A percentile compares a stretch with the other conserved stretches of the same genome.
phyloP scores from a whole-genome alignment of 257 asterid species.

The Scutellaria minor region DNA sequence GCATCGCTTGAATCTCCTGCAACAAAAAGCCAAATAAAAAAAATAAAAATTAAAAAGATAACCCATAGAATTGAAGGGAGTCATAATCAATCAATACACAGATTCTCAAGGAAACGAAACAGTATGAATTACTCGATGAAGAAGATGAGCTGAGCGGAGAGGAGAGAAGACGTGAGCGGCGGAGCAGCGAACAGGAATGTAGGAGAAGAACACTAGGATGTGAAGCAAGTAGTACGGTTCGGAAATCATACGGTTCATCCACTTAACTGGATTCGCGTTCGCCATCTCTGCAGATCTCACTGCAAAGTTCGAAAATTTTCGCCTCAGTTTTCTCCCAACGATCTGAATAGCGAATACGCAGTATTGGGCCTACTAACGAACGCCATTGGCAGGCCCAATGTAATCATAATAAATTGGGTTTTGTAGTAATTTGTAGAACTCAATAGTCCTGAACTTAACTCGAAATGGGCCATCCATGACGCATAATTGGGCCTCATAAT shows the following conservation, averaged over 20 bases:
- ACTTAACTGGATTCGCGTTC: conserved; percentile 44
- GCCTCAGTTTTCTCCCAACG: background rate
- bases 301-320: conserved; percentile 16
- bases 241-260: conserved; percentile 59
- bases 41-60: background rate
- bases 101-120: background rate
- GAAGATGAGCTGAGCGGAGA: conserved; percentile 67
- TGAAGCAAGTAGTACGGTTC: conserved; percentile 83
- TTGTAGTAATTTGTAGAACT: too few species aligned
- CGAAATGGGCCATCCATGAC: background rate
- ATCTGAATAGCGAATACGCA: background rate
- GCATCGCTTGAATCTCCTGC: conserved; percentile 87
- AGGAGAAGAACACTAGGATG: conserved; percentile 69
- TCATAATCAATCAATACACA: background rate
- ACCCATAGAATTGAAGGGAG: background rate
- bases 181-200: conserved; percentile 78
- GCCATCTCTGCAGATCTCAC: conserved; percentile 50
- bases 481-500: background rate
- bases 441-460: too few species aligned
- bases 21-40: conserved; percentile 23
- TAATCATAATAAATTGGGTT: background rate
- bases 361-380: conserved; percentile 18
- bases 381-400: background rate
- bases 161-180: conserved; percentile 63
- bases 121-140: conserved; percentile 60